Conservation (phyloP, 805 yeast species). For the Debaryomyces prosopidis region DNA sequence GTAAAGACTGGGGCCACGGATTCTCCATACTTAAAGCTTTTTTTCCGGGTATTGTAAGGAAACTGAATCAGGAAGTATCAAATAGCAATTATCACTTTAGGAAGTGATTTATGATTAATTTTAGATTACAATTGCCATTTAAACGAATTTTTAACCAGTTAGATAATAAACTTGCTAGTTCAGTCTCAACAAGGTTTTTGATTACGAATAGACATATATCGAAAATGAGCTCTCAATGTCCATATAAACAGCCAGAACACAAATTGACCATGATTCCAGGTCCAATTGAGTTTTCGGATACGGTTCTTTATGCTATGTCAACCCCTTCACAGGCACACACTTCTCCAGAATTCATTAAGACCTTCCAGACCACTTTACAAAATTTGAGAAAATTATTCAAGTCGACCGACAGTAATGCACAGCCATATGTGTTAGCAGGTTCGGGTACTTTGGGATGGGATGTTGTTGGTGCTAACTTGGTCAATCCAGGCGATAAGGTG, state of each 20-base stretch:
- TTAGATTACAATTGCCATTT: neutral
- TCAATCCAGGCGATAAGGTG: constrained; percentile 64
- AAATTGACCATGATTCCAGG: constrained; percentile 73
- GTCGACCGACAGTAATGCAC: constrained; percentile 61
- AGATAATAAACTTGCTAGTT: neutral
- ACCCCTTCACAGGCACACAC: constrained; percentile 90
- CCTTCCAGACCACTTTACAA: constrained; percentile 68
- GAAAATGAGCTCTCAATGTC: constrained; percentile 36
- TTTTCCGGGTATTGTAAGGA: no score
- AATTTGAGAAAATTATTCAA: constrained; percentile 75
- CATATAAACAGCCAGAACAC: constrained; percentile 44
- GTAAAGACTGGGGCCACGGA: no score
- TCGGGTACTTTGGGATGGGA: constrained; percentile 98
- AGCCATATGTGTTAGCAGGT: constrained; percentile 81
- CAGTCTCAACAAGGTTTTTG: neutral
- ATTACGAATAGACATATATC: neutral
- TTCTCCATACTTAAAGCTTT: no score
- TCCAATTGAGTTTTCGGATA: constrained; percentile 81
- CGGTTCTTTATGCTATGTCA: constrained; percentile 75
- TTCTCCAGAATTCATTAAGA: constrained; percentile 74
- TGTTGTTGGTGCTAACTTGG: constrained; percentile 74
- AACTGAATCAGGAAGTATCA: neutral
- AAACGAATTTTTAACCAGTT: neutral
- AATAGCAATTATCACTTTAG: neutral
- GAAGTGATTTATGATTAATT: neutral